These are phyloP conservation scores for Pythium sukuiense DNA, from an alignment of 352 stramenopile species.

Conservation along the genomic window DNA sequence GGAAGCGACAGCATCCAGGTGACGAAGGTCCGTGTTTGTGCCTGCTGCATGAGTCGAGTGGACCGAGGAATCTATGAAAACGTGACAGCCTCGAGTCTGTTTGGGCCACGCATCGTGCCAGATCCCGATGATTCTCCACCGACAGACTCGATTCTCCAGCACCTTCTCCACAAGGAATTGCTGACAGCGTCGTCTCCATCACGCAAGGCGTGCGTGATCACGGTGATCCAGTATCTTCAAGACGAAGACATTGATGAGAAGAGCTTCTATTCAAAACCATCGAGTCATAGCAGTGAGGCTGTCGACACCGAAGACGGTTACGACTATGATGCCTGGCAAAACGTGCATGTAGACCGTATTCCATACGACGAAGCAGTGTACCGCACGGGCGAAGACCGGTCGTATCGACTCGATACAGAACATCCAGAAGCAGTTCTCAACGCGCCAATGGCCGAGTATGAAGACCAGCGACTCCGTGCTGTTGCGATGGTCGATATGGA, in stretches of 20 bases:
- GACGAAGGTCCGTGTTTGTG: slow-evolving; percentile 43
- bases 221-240: slow-evolving; percentile 48
- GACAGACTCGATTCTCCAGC: slow-evolving; percentile 33
- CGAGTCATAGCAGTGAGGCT: neutral
- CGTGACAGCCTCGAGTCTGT: slow-evolving; percentile 25
- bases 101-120: slow-evolving; percentile 29
- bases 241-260: slow-evolving; percentile 21
- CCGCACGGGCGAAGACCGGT: slow-evolving; percentile 16
- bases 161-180: slow-evolving; percentile 42
- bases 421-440: slow-evolving; percentile 7
- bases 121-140: slow-evolving; percentile 24
- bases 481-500: slow-evolving; percentile 14
- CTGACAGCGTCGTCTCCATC: slow-evolving; percentile 33
- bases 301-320: too few relatives aligned
- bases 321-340: too few relatives aligned
- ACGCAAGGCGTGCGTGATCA: slow-evolving; percentile 38
- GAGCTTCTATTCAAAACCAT: neutral
- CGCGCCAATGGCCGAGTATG: slow-evolving; percentile 8
- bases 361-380: neutral
- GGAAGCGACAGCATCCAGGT: slow-evolving; percentile 2
- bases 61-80: slow-evolving; percentile 49
- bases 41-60: slow-evolving; percentile 51
- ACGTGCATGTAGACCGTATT: slow-evolving; percentile 11
- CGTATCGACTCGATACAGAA: slow-evolving; percentile 11
- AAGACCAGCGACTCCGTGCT: slow-evolving; percentile 13